Base-by-base conservation (phyloP, 371 early-diverging fungal genomes). In the Haplosporangium sp. region DNA sequence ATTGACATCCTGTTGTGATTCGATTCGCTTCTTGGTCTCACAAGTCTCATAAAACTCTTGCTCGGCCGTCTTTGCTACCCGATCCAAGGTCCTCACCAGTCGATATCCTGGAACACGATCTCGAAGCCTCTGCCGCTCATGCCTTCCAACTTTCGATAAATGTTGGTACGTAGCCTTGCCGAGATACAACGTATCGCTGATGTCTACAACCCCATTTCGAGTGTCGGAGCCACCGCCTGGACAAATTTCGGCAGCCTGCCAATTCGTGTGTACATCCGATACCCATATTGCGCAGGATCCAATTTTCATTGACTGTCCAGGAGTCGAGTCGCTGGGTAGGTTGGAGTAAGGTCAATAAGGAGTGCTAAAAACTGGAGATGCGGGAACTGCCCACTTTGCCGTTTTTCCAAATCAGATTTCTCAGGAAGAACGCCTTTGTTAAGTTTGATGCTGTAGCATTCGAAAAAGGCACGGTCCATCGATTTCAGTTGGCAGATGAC, bases 261-360 rank as follows among this genome's bases (percentile, higher is more conserved):
- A 37, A 77, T 64, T 10, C 72, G 62, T 12, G 72, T 71, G 54
- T 71, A 77, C 1, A 77, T 2, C 5, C 72, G 50, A n/a, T 56
- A 61, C 2, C 59, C 62, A 1, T 58, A 16, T 1, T 54, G 42
- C n/a, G 50, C 45, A 12, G 68, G 60, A 6, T 50, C 47, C 18
- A 64, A 14, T 13, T 59, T 52, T 3, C 37, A 53, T 37, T 56
- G 52, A 11, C 62, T 23, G 2, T 66, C 64, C 37, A 72, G 45
- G 8, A 71, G 42, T 40, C 59, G 40, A 6, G 59, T 55, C 1
- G 53, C 67, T 0, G 71, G 71, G 21, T 76, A 71, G 38, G 50
- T 38, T 6, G 59, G 20, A 0, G 64, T 43, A 16, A 74, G 13
- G n/a, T 38, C 41, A 53, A 69, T 13, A n/a, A 14, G 11, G 5